Conservation (phyloP, 306 rosid genomes). For the Hippophae rhamnoides region DNA sequence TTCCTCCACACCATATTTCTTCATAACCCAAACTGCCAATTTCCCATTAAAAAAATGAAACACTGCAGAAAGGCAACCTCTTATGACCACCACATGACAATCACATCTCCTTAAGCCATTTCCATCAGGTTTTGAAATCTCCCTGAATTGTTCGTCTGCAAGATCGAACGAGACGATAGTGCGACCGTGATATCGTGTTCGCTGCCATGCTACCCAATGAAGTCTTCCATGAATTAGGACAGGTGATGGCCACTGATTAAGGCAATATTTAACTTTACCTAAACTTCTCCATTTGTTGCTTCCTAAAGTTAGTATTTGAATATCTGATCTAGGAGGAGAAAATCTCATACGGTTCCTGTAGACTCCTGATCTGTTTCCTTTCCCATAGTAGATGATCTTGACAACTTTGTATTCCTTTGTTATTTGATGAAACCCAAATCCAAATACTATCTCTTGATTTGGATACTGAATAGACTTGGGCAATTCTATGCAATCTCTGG, state of each 20-base stretch:
- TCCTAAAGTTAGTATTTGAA: constrained; percentile 26
- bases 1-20: constrained; percentile 28
- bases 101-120: constrained; percentile 14
- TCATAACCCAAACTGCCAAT: constrained; percentile 44
- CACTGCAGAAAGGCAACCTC: constrained; percentile 34
- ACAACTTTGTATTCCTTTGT: constrained; percentile 32
- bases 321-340: constrained; percentile 13
- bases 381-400: constrained; percentile 20
- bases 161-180: constrained; percentile 35
- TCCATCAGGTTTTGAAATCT: constrained; percentile 20
- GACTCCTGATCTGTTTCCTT: not conserved
- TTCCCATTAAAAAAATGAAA: constrained; percentile 16
- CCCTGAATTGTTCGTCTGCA: constrained; percentile 27
- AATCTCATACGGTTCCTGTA: not conserved
- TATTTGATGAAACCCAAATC: constrained; percentile 26
- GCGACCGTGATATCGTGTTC: constrained; percentile 14
- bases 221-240: constrained; percentile 34
- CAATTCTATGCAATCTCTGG: constrained; percentile 19
- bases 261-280: constrained; percentile 16
- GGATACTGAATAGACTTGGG: constrained; percentile 21
- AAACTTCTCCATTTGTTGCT: constrained; percentile 34
- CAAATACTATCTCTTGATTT: constrained; percentile 27
- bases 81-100: constrained; percentile 24
- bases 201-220: constrained; percentile 33
- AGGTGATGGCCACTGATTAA: constrained; percentile 25